Conservation (phyloP, 768 basidiomycete genomes). For the Neoboletus brunneissimus region DNA sequence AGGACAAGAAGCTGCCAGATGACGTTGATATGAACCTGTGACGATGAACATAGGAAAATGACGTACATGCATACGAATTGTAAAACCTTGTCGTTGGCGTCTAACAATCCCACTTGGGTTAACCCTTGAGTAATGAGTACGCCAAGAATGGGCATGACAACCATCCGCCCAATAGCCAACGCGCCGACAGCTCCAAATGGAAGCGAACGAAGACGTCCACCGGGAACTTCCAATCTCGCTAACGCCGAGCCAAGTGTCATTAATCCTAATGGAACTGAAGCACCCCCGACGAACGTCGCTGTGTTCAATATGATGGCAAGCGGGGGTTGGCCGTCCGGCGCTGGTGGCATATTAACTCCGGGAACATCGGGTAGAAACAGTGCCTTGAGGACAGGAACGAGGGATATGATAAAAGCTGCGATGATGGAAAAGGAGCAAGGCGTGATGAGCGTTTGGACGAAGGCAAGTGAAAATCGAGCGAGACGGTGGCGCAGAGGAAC, state of each 20-base stretch:
- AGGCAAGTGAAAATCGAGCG: constrained; percentile 1
- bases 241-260: constrained; percentile 62
- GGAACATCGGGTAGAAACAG: constrained; percentile 50
- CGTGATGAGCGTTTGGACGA: constrained; percentile 40
- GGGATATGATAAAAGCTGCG: constrained; percentile 51
- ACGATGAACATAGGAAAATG: neutral
- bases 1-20: constrained; percentile 50
- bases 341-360: constrained; percentile 42
- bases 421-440: constrained; percentile 56
- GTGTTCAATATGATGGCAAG: constrained; percentile 60
- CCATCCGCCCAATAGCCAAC: constrained; percentile 53
- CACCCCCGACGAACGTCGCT: constrained; percentile 55
- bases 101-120: constrained; percentile 45
- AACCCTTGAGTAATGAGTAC: constrained; percentile 54
- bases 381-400: constrained; percentile 56
- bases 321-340: constrained; percentile 68
- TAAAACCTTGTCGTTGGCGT: constrained; percentile 53
- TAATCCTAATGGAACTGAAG: constrained; percentile 62
- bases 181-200: constrained; percentile 51
- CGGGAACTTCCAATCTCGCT: constrained; percentile 54
- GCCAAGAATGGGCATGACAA: constrained; percentile 60
- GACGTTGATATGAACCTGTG: neutral
- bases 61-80: constrained; percentile 69
- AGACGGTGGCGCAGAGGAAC: constrained; percentile 8
- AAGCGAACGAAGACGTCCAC: constrained; percentile 41